Conservation (phyloP, 2,329 filamentous ascomycete species). For the Fusarium redolens region DNA sequence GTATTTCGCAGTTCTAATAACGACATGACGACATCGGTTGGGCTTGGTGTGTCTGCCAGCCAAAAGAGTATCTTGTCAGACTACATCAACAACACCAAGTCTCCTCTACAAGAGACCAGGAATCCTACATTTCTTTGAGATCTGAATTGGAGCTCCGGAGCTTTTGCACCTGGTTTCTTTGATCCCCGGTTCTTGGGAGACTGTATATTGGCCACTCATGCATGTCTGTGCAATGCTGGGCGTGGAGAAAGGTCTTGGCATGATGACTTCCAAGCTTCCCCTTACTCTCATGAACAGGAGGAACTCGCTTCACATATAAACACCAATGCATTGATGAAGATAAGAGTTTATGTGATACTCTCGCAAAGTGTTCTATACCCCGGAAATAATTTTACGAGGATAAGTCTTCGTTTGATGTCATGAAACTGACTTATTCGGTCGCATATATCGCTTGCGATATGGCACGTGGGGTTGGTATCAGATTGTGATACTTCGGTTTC, state of each 20-base stretch:
- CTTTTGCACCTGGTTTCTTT: slow-evolving; percentile 9
- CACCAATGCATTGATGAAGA: background rate
- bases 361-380: background rate
- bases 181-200: background rate
- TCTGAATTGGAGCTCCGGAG: background rate
- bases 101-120: background rate
- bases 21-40: background rate
- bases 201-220: background rate
- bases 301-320: background rate
- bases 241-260: slow-evolving; percentile 28
- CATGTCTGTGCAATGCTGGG: background rate
- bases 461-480: background rate
- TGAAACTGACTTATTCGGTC: background rate
- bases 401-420: background rate
- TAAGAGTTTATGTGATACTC: background rate
- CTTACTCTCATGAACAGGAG: background rate
- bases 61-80: background rate
- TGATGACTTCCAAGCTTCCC: background rate
- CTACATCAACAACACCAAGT: slow-evolving; percentile 4
- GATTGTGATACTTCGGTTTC: background rate
- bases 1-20: background rate
- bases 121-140: background rate
- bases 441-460: background rate
- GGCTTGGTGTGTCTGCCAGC: background rate
- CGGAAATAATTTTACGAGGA: background rate